phyloP scores from a whole-genome alignment of 2,329 filamentous ascomycete species.

The Alternaria brassicicola region DNA sequence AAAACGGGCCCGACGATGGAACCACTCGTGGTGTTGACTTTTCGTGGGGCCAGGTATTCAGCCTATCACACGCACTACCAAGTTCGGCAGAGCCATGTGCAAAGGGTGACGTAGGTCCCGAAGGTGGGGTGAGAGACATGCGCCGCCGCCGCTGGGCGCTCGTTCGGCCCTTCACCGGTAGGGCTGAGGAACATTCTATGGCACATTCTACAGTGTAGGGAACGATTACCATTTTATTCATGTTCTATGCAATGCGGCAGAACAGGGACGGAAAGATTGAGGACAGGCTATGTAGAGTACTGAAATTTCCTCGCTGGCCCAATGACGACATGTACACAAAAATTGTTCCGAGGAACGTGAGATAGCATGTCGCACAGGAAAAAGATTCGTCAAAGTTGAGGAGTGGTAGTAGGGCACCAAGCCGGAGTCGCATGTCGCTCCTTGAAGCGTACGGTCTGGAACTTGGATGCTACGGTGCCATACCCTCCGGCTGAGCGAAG shows the following conservation, averaged over 20 bases:
- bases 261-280: constrained; percentile 3
- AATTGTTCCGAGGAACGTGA: constrained; percentile 5
- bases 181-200: constrained; percentile 23
- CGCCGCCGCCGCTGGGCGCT: constrained; percentile 12
- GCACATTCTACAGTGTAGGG: neutral
- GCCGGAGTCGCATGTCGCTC: constrained; percentile 5
- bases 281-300: constrained; percentile 14
- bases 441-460: constrained; percentile 1
- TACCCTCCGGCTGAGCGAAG: constrained; percentile 6
- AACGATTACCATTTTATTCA: constrained; percentile 1
- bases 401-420: constrained; percentile 4
- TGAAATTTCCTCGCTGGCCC: constrained; percentile 6
- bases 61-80: constrained; percentile 10
- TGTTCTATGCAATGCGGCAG: constrained; percentile 1
- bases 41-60: neutral
- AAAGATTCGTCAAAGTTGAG: constrained; percentile 9
- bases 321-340: constrained; percentile 20
- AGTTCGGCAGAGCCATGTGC: constrained; percentile 3
- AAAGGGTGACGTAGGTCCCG: constrained; percentile 18
- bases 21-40: constrained; percentile 14
- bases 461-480: neutral
- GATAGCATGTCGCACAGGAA: constrained; percentile 8
- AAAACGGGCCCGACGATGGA: neutral
- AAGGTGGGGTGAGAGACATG: constrained; percentile 19
- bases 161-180: constrained; percentile 18